Evolutionary conservation across 169 alveolate genomes (phyloP), one percentile per base, ranked within the genome.

Genomic region (Cryptosporidium sp.): DNA sequence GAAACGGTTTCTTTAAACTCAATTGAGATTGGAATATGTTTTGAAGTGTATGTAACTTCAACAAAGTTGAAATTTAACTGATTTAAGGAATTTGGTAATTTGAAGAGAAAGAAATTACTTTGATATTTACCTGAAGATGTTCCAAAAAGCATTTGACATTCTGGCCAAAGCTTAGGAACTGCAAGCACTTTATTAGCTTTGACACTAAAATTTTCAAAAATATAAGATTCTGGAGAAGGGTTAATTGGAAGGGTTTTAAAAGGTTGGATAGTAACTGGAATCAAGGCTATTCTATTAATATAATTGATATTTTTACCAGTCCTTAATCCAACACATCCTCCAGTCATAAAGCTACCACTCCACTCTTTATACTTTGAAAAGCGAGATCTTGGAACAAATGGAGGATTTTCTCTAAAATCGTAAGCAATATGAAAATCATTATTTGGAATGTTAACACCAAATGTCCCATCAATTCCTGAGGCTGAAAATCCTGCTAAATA

Each of bases 141-240:
- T 16, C 80, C 73, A 65, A 80, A 80, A 31, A 80, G 35, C 89
- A 80, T 80, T 62, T 80, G 89, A 59, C 89, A 80, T 41, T 80
- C 89, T 45, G 89, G 89, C 89, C 89, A 80, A 18, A 80, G 59
- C 41, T 80, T 80, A 3, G 89, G 89, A 14, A 80, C 16, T 29
- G 65, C 65, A 12, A 80, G 41, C 3, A 80, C 75, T 59, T 43
- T 65, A 4, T 41, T 10, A 31, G 68, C 21, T 29, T 80, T 45
- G 21, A 80, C 43, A 23, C 89, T 70, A 14, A 12, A 16, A 23
- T 41, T 35, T 26, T 29, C 37, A 55, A 59, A 80, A 7, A 4
- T 8, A 48, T 80, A 80, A 4, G 33, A 21, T 21, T 62, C 73
- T 1, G 33, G 48, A 14, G 89, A 80, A 16, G 5, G 10, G 39